Evolutionary conservation across 257 asterid species (phyloP).

Genomic region (Petunia axillaris): DNA sequence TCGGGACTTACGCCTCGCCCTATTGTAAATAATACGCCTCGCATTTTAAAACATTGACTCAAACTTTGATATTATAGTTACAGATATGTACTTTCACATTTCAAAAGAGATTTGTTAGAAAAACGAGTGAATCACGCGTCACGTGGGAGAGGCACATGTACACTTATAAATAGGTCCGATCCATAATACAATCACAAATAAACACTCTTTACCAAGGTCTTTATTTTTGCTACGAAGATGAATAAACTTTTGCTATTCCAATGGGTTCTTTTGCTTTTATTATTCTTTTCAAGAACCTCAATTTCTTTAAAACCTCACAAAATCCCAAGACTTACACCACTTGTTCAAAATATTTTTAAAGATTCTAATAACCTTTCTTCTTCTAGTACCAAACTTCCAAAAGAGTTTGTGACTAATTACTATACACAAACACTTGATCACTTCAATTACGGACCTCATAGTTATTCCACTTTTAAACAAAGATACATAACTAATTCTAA

Average conservation of each 20-base stretch:
- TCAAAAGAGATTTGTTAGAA: too few species aligned
- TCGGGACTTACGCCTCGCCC: too few species aligned
- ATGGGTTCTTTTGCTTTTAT: conserved; percentile 25
- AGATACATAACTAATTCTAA: conserved; percentile 49
- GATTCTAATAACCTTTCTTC: conserved; percentile 10
- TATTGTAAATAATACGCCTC: too few species aligned
- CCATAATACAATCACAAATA: background rate
- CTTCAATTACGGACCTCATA: conserved; percentile 64
- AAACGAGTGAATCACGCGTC: too few species aligned
- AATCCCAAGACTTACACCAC: conserved; percentile 39
- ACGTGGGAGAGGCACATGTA: too few species aligned
- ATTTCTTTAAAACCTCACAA: conserved; percentile 25
- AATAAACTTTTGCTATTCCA: background rate
- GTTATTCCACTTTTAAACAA: conserved; percentile 62
- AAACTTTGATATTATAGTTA: too few species aligned
- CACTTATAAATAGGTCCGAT: background rate
- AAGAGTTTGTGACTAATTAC: conserved; percentile 44
- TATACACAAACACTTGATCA: conserved; percentile 79
- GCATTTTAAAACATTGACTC: too few species aligned
- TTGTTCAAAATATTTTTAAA: background rate
- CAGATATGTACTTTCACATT: too few species aligned
- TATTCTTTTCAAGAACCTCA: conserved; percentile 13
- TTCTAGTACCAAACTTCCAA: background rate
- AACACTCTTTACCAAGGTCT: background rate
- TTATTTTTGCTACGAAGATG: background rate